phyloP scores from a whole-genome alignment of 192 early-diverging fungal species.

The Umbelopsis sp. region DNA sequence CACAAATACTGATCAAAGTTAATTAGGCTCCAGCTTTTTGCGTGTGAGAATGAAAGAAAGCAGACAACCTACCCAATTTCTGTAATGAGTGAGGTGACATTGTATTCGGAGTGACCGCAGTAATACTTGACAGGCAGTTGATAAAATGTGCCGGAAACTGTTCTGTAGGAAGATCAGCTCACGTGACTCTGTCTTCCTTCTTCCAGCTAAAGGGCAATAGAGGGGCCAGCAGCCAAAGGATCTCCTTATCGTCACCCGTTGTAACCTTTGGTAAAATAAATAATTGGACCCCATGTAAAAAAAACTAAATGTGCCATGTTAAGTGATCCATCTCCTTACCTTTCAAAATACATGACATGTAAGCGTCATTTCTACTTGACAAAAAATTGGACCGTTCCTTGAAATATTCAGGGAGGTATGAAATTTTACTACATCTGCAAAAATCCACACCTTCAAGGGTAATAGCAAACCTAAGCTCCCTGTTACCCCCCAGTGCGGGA shows the following conservation, averaged over 20 bases:
- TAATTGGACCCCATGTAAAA: constrained; percentile 4
- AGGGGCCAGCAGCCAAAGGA: too few relatives aligned
- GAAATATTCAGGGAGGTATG: neutral
- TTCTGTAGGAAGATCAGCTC: too few relatives aligned
- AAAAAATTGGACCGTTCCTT: neutral
- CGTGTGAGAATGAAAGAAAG: neutral
- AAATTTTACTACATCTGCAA: neutral
- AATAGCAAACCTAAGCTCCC: neutral
- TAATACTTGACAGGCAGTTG: neutral
- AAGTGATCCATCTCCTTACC: too few relatives aligned
- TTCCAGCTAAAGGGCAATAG: too few relatives aligned
- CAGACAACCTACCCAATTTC: constrained; percentile 18
- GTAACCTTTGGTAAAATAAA: too few relatives aligned
- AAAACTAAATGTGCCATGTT: neutral
- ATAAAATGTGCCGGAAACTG: too few relatives aligned
- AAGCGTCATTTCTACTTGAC: too few relatives aligned
- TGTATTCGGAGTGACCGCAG: neutral
- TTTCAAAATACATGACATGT: neutral
- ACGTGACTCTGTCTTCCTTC: too few relatives aligned
- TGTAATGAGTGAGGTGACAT: constrained; percentile 15
- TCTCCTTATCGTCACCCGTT: too few relatives aligned
- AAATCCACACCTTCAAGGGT: neutral
- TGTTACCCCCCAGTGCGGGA: neutral
- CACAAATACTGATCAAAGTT: constrained; percentile 66
- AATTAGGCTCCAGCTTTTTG: neutral